A percentile compares a stretch with the other conserved stretches of the same genome.
Conservation (phyloP, 768 basidiomycete species). For the Tricholoma bakamatsutake region DNA sequence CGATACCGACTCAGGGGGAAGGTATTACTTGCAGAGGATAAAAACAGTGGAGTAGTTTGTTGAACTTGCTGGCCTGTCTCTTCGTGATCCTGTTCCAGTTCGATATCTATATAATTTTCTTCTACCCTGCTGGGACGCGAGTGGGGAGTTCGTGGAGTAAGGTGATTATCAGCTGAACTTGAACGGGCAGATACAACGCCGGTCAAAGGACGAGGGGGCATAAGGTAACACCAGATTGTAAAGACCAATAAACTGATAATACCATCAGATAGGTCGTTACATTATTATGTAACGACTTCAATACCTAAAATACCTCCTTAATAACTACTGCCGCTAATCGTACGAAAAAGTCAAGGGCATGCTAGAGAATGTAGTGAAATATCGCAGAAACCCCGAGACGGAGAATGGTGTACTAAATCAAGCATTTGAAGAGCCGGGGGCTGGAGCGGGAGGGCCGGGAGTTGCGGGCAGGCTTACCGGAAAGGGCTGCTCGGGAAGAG, state of each 20-base stretch:
- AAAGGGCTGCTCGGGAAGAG: background rate
- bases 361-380: background rate
- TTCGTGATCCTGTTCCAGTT: constrained; percentile 35
- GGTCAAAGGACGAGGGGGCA: constrained; percentile 36
- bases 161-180: constrained; percentile 27
- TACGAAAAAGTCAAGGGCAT: background rate
- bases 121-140: constrained; percentile 54
- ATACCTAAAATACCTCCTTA: background rate
- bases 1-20: constrained; percentile 36
- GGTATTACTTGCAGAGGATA: constrained; percentile 35
- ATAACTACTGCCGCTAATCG: background rate
- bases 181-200: constrained; percentile 28
- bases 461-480: too few species aligned
- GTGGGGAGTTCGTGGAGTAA: constrained; percentile 61
- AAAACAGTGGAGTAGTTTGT: constrained; percentile 42
- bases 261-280: too few species aligned
- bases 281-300: background rate
- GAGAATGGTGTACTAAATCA: background rate
- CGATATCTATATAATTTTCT: constrained; percentile 45
- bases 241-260: too few species aligned
- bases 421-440: background rate
- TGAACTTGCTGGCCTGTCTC: constrained; percentile 29
- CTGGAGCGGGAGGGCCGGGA: background rate
- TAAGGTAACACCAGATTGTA: constrained; percentile 10
- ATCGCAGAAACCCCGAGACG: background rate